Conservation (phyloP, 495 filamentous ascomycete species). For the Penicillium lagena region DNA sequence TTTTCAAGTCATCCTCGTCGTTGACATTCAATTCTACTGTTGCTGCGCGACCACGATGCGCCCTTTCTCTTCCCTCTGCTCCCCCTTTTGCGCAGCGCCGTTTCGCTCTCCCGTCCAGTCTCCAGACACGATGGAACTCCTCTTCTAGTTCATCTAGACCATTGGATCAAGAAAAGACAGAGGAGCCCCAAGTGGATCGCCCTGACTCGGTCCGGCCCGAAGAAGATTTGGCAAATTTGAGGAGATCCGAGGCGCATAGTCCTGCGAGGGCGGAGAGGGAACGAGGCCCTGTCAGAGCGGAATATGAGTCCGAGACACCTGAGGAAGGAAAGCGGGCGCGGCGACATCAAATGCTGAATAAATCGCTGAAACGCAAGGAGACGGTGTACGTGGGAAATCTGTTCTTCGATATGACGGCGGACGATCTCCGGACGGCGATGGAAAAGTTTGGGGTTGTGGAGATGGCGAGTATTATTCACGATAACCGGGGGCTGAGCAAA, state of each 20-base stretch:
- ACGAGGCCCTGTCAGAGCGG: too few relatives aligned
- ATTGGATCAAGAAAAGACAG: not conserved
- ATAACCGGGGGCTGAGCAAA: constrained; percentile 74
- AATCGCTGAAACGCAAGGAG: constrained; percentile 18
- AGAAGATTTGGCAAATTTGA: constrained; percentile 13
- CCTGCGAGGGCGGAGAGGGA: too few relatives aligned
- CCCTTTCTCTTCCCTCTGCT: not conserved
- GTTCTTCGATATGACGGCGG: constrained; percentile 71
- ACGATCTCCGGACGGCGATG: constrained; percentile 63
- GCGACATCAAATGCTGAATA: not conserved
- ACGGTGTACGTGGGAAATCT: constrained; percentile 79
- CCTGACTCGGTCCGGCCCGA: constrained; percentile 1
- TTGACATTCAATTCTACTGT: not conserved
- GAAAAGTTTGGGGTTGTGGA: constrained; percentile 57
- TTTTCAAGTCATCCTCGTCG: constrained; percentile 19
- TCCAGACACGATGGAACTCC: constrained; percentile 15
- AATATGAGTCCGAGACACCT: too few relatives aligned
- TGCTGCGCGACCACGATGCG: constrained; percentile 2
- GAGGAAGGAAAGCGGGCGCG: too few relatives aligned
- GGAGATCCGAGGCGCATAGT: too few relatives aligned
- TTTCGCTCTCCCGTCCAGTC: constrained; percentile 1
- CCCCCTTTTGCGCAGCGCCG: not conserved
- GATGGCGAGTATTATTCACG: constrained; percentile 51
- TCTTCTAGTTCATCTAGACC: not conserved
- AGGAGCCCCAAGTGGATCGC: not conserved